Evolutionary conservation across 345 rosid species (phyloP).

Genomic region (Bruguiera parviflora): DNA sequence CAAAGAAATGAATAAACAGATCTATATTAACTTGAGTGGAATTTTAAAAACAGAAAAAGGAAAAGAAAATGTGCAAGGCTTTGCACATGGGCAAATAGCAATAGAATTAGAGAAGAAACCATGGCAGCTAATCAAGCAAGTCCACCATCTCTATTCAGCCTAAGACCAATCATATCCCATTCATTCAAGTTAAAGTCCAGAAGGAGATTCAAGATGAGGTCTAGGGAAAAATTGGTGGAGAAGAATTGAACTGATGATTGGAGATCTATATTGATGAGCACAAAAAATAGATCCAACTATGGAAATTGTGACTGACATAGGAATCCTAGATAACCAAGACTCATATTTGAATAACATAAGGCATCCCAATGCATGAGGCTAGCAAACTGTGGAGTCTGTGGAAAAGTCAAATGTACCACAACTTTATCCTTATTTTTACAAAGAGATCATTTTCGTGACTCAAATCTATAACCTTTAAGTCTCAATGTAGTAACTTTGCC

Average conservation of each 20-base stretch:
- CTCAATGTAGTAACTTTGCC: no score
- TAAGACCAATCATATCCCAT: background rate
- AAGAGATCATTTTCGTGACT: no score
- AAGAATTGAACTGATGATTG: background rate
- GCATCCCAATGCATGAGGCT: no score
- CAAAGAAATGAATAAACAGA: background rate
- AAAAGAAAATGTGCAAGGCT: background rate
- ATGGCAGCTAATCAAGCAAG: background rate
- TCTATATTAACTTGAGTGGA: background rate
- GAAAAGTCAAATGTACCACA: no score
- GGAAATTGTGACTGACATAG: background rate
- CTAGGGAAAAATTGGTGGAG: background rate
- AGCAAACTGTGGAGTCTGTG: no score
- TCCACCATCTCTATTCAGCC: background rate
- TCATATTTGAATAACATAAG: no score
- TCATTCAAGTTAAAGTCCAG: background rate
- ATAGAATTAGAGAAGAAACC: background rate
- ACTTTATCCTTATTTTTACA: no score
- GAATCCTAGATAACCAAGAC: background rate
- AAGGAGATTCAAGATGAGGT: background rate
- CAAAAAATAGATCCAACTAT: background rate
- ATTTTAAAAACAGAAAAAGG: background rate
- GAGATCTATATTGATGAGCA: background rate
- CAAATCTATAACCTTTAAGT: no score
- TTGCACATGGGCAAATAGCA: background rate